Conservation (phyloP, 2,329 filamentous ascomycete species). For the Plectosphaerella cucumerina region DNA sequence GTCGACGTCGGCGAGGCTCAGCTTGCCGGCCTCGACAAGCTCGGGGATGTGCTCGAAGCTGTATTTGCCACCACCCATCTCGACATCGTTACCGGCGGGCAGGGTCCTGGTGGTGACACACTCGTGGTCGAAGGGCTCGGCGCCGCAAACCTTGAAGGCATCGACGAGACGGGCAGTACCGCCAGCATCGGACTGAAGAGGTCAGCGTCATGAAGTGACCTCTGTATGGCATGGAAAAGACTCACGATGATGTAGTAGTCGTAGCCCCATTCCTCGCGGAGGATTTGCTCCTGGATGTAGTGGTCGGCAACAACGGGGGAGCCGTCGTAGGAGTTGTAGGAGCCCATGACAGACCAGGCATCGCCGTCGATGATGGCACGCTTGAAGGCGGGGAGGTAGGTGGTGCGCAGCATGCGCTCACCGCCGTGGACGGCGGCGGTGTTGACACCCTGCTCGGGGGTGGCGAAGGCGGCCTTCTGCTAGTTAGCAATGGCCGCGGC, state of each 20-base stretch:
- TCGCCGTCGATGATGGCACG: constrained; percentile 66
- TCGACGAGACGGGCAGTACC: constrained; percentile 65
- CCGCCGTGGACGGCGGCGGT: constrained; percentile 54
- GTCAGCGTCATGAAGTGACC: background rate
- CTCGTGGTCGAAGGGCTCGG: constrained; percentile 57
- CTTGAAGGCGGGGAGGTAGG: constrained; percentile 59
- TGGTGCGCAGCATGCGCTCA: constrained; percentile 49
- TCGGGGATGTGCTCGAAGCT: constrained; percentile 64
- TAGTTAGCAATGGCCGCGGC: background rate
- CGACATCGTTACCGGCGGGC: constrained; percentile 66
- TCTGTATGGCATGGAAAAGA: too few relatives aligned
- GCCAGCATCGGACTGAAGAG: constrained; percentile 51
- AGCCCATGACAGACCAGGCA: constrained; percentile 67
- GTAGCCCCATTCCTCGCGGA: constrained; percentile 70
- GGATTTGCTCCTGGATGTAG: constrained; percentile 62
- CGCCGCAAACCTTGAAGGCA: constrained; percentile 59
- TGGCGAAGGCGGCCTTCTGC: constrained; percentile 53
- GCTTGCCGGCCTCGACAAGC: constrained; percentile 56
- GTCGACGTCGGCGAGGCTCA: constrained; percentile 58
- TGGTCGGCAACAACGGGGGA: constrained; percentile 63
- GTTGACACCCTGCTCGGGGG: constrained; percentile 70
- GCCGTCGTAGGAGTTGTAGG: constrained; percentile 72
- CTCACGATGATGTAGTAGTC: constrained; percentile 55
- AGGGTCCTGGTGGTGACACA: constrained; percentile 61
- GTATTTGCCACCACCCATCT: constrained; percentile 74